Evolutionary conservation across 2,329 filamentous ascomycete species (phyloP), one percentile per base, ranked within the genome.

Genomic region (Xylariaceae sp.): DNA sequence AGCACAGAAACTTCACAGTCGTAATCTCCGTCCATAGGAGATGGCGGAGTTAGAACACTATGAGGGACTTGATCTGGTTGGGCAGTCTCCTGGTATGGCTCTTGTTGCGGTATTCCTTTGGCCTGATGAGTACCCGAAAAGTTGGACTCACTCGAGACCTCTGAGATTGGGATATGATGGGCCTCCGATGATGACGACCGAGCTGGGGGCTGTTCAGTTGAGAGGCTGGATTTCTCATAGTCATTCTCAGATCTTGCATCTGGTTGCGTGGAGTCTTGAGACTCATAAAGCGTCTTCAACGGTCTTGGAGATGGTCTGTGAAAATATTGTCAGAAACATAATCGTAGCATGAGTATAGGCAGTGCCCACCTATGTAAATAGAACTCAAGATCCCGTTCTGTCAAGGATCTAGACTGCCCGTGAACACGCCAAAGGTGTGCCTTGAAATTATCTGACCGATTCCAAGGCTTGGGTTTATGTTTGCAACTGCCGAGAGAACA

Each of bases 371-470:
- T 67, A 55, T 68, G 62, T 13, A 68, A 53, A 53, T 66, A 82
- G 10, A 65, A 47, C 17, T 71, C 69, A 3, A 82, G 62, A 37
- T 78, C 74, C 15, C 74, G 73, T 2, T 78, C 77, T 2, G 70
- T 42, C 7, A 42, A 61, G 2, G 61, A 58, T 8, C 78, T 70
- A 1, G 69, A 34, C 2, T 72, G 71, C 0, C 64, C 62, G 71
- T 96, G 92, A 67, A 90, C 84, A 9, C 87, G 82, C 53, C 76
- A 78, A 51, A 96, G 79, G 70, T 97, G 92, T 42, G 88, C 85
- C 62, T 87, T 87, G 72, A 96, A 96, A 69, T 97, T 97, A 73
- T 97, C 92, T 54, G 87, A 78, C 18, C 92, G 83, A 0, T 88
- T 88, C 90, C 90, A 96, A 42, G 80, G 75, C 71, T 95, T 96